Evolutionary conservation across 2,329 filamentous ascomycete species (phyloP), one percentile per base, ranked within the genome.

Genomic region (Apiospora pterosperma): DNA sequence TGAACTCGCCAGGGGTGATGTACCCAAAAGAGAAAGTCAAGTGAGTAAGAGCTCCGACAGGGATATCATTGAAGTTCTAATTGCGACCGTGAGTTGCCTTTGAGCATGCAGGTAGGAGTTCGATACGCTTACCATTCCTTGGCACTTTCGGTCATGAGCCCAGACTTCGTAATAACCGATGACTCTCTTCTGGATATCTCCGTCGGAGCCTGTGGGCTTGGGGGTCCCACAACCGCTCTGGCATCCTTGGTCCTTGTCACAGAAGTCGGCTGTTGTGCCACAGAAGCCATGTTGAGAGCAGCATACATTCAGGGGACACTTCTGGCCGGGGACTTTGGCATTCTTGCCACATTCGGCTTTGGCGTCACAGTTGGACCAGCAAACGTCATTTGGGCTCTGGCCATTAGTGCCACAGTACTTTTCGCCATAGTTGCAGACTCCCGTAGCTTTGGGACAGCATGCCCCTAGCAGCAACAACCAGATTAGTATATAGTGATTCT

Each of bases 41-140:
- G 62, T 79, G 68, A 1, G 76, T 72, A 2, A 85, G 70, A 12
- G 78, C 81, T 36, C 80, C 74, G 4, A 76, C 67, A 11, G 84
- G 71, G 6, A 75, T 67, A 19, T 85, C 69, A 65, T 76, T 75
- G 21, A 85, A 77, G 25, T 81, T 76, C 11, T 76, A 63, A 38
- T 62, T 60, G 19, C 38, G 19, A 44, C 11, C 38, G 38, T 41
- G 10, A 41, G 38, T 41, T 41, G 38, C 38, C 38, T 10, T 41
- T 41, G 38, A 41, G 38, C 38, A 41, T 41, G 11, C 38, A 41
- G 38, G 38, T 41, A 23, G 23, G 14, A 25, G 16, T 19, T 23
- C n/a, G 25, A 12, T 55, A 55, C 25, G 25, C 16, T 55, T 55
- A 55, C 48, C 48, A 55, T 55, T 23, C 25, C 42, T 31, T 62